These are phyloP conservation scores for Euphorbia pulcherrima DNA, from an alignment of 345 rosid genomes.

Conservation along the genomic window DNA sequence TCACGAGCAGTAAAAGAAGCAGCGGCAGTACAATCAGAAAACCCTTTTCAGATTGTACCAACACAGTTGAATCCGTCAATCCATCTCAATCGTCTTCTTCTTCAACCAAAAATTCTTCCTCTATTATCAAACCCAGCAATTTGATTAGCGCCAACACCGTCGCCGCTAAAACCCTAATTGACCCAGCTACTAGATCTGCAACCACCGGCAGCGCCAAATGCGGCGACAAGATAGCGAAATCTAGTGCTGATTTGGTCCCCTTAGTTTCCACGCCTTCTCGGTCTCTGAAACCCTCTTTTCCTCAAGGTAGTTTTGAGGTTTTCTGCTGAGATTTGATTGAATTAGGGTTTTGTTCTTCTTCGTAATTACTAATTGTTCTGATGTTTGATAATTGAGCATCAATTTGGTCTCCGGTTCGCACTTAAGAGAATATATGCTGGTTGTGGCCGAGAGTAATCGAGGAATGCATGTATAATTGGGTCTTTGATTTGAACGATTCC, in stretches of 20 bases:
- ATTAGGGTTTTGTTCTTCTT: neutral
- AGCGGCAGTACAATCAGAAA: slow-evolving; percentile 11
- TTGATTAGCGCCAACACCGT: neutral
- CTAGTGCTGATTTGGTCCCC: slow-evolving; percentile 9
- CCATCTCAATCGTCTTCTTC: slow-evolving; percentile 11
- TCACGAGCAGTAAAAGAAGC: neutral
- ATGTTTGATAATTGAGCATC: neutral
- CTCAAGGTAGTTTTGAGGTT: slow-evolving; percentile 16
- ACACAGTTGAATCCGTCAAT: slow-evolving; percentile 1
- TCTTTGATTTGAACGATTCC: neutral
- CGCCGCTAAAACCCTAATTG: neutral
- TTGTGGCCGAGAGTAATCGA: neutral
- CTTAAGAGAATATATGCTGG: neutral
- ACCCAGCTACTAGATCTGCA: neutral
- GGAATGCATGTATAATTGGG: neutral
- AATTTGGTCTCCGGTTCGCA: neutral
- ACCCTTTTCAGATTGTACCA: slow-evolving; percentile 44
- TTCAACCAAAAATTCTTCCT: slow-evolving; percentile 8
- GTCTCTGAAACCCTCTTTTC: neutral
- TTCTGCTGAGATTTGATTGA: neutral
- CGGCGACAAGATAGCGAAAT: neutral
- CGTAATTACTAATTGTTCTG: neutral
- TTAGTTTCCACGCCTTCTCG: slow-evolving; percentile 8
- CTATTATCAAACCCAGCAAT: slow-evolving; percentile 11
- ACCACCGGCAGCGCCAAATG: neutral